Percentiles rank a stretch among this genome's conserved stretches.
These are phyloP conservation scores for Rhizopogon vesiculosus DNA, from an alignment of 768 basidiomycete genomes.

Conservation along the genomic window DNA sequence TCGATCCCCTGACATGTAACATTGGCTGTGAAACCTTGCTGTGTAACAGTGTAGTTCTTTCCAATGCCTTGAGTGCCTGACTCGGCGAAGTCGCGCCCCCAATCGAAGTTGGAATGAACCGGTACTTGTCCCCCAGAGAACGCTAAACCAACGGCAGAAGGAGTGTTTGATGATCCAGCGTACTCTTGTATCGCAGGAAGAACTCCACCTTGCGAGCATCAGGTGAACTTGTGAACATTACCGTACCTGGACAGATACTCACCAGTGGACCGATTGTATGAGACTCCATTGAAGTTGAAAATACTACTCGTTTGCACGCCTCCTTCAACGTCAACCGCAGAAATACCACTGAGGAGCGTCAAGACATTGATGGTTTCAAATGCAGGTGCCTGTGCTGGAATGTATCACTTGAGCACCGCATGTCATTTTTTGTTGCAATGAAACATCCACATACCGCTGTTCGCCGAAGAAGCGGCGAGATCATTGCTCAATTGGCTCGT, in stretches of 20 bases:
- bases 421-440: too few species aligned
- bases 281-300: not conserved
- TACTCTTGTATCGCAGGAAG: not conserved
- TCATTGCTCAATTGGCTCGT: not conserved
- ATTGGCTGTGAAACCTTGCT: constrained; percentile 15
- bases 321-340: not conserved
- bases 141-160: not conserved
- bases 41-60: not conserved
- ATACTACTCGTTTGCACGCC: not conserved
- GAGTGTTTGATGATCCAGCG: not conserved
- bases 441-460: not conserved
- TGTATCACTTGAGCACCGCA: not conserved
- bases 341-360: not conserved
- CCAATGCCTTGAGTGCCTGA: not conserved
- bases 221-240: not conserved
- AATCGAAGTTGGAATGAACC: not conserved
- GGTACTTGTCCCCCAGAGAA: not conserved
- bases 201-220: not conserved
- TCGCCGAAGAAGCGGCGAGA: rapidly evolving
- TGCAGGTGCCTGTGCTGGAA: not conserved
- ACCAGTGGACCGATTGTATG: not conserved
- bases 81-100: not conserved
- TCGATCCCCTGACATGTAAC: not conserved
- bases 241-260: not conserved
- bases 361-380: not conserved